Base-by-base conservation (phyloP, 352 stramenopile species). In the Globisporangium okanoganense region DNA sequence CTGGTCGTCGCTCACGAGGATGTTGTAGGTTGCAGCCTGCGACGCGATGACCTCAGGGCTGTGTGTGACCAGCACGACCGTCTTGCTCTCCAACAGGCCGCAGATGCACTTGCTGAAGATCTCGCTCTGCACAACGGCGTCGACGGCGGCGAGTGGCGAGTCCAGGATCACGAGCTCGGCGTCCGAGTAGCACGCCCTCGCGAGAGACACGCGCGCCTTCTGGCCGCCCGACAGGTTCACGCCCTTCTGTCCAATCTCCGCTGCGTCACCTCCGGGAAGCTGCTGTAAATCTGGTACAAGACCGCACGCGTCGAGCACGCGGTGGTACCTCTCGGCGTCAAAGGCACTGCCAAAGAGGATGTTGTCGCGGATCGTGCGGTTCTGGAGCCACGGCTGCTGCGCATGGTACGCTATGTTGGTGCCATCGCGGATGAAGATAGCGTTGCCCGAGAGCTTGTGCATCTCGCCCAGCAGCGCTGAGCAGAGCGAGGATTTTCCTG, bases 51-150 rank as follows among this genome's bases (percentile, higher is more conserved):
- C n/a, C 13, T 53, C 47, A 13, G 25, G 47, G 7, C 29, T 53
- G 47, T 53, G 47, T 5, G 47, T 53, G 6, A 53, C 47, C 1
- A 53, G 47, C 22, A 53, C 47, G 14, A 96, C 73, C 29, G 76
- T 87, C 50, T 71, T 71, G 60, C 14, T 40, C 45, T 29, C 22
- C 13, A 63, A 45, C 57, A 63, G 14, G 9, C 20, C 47, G 16
- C 41, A 63, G 18, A 63, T 31, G 24, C 57, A 63, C 25, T 58
- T 57, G 9, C 24, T 12, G 62, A 97, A 97, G 20, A 97, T 61
- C 69, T 94, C 78, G 50, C 80, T 80, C n/a, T 78, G 87, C 31
- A 98, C 92, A 67, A 98, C 85, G 41, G 82, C 83, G 70, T 98
- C 93, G 2, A 98, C 92, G 18, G 92, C 91, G 27, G 72, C 75